These are phyloP conservation scores for Phytophthora brassicae DNA, from an alignment of 352 stramenopile genomes.

Conservation along the genomic window DNA sequence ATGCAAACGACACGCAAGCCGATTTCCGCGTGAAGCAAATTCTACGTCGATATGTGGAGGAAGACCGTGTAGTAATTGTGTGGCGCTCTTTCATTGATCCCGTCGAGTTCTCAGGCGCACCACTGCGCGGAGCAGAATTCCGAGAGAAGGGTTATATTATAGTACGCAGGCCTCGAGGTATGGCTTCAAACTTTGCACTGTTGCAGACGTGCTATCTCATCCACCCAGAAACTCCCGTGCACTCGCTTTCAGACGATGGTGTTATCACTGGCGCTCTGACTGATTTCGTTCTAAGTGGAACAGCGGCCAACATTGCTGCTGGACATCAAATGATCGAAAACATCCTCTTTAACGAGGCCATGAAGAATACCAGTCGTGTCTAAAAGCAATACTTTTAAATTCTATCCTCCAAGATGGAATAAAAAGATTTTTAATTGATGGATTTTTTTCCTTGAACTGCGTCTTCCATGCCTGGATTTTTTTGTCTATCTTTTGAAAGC, in stretches of 20 bases:
- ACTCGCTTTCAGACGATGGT: conserved; percentile 27
- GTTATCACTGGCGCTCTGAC: conserved; percentile 35
- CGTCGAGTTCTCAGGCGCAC: conserved; percentile 49
- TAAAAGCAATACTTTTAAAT: too few species aligned
- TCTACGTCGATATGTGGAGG: conserved; percentile 45
- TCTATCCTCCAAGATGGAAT: too few species aligned
- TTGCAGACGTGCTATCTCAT: conserved; percentile 64
- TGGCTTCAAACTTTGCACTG: conserved; percentile 33
- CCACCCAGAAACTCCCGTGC: conserved; percentile 40
- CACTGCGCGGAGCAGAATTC: conserved; percentile 47
- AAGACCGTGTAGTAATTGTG: conserved; percentile 53
- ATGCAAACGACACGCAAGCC: conserved; percentile 49
- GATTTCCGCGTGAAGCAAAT: conserved; percentile 64
- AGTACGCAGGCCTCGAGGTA: conserved; percentile 37
- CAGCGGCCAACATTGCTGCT: conserved; percentile 36
- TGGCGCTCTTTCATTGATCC: conserved; percentile 62
- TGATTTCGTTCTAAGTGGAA: conserved; percentile 44
- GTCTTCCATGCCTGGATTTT: conserved; percentile 4
- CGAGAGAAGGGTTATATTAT: conserved; percentile 61
- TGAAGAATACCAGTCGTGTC: conserved; percentile 30
- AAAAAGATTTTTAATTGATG: too few species aligned
- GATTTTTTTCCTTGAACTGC: not conserved
- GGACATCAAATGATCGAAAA: conserved; percentile 60
- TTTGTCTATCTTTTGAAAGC: not conserved
- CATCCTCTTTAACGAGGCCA: conserved; percentile 45